Conservation (phyloP, 441 rosid species). For the Adansonia gregorii region DNA sequence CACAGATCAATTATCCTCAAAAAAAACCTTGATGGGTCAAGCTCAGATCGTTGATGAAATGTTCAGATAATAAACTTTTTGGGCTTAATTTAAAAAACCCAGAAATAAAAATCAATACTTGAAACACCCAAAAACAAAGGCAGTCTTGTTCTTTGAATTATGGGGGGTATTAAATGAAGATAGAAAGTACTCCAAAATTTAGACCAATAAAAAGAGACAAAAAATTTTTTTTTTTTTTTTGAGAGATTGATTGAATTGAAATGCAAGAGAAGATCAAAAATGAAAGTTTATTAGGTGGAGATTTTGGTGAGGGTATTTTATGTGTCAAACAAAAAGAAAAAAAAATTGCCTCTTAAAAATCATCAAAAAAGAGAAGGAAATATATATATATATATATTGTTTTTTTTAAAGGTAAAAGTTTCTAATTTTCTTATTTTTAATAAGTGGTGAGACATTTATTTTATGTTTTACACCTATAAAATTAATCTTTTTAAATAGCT, state of each 20-base stretch:
- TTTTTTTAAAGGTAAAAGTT: background rate
- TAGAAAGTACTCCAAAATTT: conserved; percentile 14
- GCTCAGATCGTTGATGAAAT: conserved; percentile 21
- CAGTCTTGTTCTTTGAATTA: conserved; percentile 6
- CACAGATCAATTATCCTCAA: conserved; percentile 48
- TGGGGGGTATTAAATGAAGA: background rate
- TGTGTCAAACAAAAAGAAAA: conserved; percentile 15
- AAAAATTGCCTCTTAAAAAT: background rate
- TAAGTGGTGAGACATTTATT: no score
- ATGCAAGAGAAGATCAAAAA: background rate
- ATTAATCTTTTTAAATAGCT: no score
- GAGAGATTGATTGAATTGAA: conserved; percentile 14
- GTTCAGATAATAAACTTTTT: conserved; percentile 7
- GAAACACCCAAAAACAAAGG: background rate
- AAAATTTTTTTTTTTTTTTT: background rate
- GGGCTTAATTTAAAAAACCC: background rate
- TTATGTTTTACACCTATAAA: no score
- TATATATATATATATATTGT: background rate
- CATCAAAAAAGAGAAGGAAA: background rate
- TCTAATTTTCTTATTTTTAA: background rate
- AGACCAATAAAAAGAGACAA: background rate
- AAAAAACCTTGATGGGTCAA: conserved; percentile 25
- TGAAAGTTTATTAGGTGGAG: conserved; percentile 23
- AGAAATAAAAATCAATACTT: conserved; percentile 12
- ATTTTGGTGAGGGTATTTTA: conserved; percentile 21